These are phyloP conservation scores for Leishmania aethiopica DNA, from an alignment of 208 protist genomes.

Conservation along the genomic window DNA sequence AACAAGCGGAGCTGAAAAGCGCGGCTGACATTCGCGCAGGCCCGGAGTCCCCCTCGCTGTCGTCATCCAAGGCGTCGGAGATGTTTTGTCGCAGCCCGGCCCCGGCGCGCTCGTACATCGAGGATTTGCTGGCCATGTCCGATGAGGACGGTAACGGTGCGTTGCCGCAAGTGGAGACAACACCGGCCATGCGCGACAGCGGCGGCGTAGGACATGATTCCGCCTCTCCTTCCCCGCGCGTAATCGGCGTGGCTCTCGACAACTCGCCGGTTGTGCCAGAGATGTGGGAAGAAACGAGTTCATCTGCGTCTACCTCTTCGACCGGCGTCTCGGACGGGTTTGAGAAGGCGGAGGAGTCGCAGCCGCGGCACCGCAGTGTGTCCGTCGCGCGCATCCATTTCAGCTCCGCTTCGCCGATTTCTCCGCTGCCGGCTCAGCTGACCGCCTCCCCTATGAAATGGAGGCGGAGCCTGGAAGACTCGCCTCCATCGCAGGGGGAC, in stretches of 20 bases:
- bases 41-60: not conserved
- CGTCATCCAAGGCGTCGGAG: not conserved
- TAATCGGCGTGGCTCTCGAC: conserved; percentile 14
- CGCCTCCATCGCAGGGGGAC: not conserved
- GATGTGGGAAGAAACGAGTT: conserved; percentile 36
- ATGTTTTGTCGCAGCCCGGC: conserved; percentile 11
- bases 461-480: not conserved
- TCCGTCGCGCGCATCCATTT: not conserved
- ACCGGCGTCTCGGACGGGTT: conserved; percentile 1
- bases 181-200: not conserved
- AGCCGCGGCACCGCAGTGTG: not conserved
- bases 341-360: not conserved
- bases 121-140: conserved; percentile 23
- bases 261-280: conserved; percentile 23
- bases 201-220: not conserved
- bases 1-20: not conserved
- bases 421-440: not conserved
- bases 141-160: not conserved
- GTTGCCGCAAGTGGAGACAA: not conserved
- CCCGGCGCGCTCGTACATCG: conserved; percentile 20
- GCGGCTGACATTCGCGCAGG: not conserved
- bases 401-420: not conserved
- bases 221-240: not conserved
- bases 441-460: not conserved
- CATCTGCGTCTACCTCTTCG: conserved; percentile 4